Conservation (phyloP, 352 stramenopile genomes). For the Pythium sukuiense region DNA sequence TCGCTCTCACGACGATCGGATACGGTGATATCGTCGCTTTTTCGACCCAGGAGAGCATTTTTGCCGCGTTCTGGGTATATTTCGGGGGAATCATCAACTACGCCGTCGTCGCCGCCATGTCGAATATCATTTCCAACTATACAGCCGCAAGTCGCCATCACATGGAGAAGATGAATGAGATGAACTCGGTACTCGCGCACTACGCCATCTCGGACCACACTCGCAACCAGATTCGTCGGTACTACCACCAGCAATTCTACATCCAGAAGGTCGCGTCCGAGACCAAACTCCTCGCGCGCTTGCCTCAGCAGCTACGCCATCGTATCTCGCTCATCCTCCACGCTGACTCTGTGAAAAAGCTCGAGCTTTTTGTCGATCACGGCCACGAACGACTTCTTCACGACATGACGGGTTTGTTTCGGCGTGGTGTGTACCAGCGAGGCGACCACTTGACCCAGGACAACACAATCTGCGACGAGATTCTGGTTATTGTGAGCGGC, state of each 20-base stretch:
- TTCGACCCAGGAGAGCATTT: conserved; percentile 66
- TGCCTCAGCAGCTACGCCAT: conserved; percentile 61
- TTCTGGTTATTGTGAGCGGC: conserved; percentile 67
- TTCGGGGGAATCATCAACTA: conserved; percentile 77
- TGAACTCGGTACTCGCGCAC: conserved; percentile 66
- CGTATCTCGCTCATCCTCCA: conserved; percentile 75
- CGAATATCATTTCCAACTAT: conserved; percentile 74
- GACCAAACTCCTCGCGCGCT: conserved; percentile 47
- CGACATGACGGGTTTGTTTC: conserved; percentile 71
- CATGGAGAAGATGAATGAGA: conserved; percentile 65
- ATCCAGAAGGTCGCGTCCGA: conserved; percentile 74
- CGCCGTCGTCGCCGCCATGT: conserved; percentile 74
- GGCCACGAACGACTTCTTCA: conserved; percentile 57
- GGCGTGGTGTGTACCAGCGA: conserved; percentile 60
- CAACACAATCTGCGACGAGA: conserved; percentile 64
- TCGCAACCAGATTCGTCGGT: conserved; percentile 60
- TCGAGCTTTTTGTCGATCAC: conserved; percentile 58
- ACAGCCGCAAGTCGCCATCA: conserved; percentile 57
- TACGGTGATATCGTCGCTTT: conserved; percentile 81
- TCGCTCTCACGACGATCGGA: conserved; percentile 71
- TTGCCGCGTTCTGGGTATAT: conserved; percentile 67
- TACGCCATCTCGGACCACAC: conserved; percentile 60
- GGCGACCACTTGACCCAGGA: conserved; percentile 61
- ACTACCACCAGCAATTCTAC: conserved; percentile 79
- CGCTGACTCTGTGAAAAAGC: conserved; percentile 58